Percentiles rank a stretch among this genome's conserved stretches.
Evolutionary conservation across 108 stramenopile genomes (phyloP).

Genomic region (Nannochloropsis oceanica): DNA sequence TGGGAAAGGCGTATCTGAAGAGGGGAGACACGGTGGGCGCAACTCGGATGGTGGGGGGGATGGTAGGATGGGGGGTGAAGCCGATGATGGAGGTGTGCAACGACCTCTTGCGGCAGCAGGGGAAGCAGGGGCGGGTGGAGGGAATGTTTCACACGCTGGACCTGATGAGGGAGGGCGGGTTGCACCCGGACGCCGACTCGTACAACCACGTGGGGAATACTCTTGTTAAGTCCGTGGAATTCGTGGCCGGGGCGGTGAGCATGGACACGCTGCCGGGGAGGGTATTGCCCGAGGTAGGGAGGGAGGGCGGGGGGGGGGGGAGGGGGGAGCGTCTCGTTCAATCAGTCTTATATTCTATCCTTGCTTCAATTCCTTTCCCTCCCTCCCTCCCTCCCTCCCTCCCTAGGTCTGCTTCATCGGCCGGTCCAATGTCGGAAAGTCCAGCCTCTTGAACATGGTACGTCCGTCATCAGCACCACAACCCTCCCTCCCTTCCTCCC

Average conservation of each 20-base stretch:
- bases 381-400: neutral
- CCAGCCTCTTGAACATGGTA: constrained; percentile 68
- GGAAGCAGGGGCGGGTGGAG: neutral
- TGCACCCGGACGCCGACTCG: constrained; percentile 6
- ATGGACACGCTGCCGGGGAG: constrained; percentile 61
- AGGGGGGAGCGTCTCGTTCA: neutral
- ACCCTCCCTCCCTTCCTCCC: neutral
- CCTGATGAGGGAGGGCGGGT: constrained; percentile 9
- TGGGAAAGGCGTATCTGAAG: neutral
- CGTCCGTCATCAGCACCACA: neutral
- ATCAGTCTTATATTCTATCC: neutral
- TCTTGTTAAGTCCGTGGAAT: constrained; percentile 6
- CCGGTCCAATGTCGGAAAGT: constrained; percentile 79
- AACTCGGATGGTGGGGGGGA: neutral
- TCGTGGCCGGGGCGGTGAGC: constrained; percentile 52
- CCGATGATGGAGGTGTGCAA: neutral
- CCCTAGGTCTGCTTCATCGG: constrained; percentile 77
- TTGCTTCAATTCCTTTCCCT: neutral
- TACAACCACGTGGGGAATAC: constrained; percentile 18
- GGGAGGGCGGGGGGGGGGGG: neutral
- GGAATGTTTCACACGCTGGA: neutral
- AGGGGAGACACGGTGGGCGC: neutral
- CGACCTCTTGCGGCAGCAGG: neutral
- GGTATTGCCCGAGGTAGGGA: constrained; percentile 39
- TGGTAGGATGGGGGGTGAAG: neutral